Conservation (phyloP, 2,329 filamentous ascomycete species). For the Ophiostoma perfectum region DNA sequence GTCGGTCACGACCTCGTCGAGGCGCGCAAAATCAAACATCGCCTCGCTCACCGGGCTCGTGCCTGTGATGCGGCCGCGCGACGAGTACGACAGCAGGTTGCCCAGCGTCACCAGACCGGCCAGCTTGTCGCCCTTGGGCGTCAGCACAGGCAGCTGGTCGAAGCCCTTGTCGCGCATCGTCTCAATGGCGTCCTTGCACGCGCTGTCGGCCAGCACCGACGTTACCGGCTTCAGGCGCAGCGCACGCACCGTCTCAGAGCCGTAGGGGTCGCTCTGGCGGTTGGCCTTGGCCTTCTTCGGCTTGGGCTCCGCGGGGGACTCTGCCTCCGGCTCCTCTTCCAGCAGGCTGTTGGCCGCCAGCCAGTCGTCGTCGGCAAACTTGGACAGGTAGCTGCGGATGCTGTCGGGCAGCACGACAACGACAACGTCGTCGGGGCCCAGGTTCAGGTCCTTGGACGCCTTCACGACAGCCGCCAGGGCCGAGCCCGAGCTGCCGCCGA, state of each 20-base stretch:
- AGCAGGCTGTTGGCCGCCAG: constrained; percentile 92
- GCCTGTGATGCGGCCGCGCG: constrained; percentile 69
- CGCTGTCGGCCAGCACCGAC: constrained; percentile 64
- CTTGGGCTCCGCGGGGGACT: not conserved
- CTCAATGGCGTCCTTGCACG: constrained; percentile 85
- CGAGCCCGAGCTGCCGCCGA: constrained; percentile 89
- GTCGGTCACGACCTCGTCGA: constrained; percentile 88
- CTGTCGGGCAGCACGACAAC: constrained; percentile 92
- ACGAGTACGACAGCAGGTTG: constrained; percentile 87
- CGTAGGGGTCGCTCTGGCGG: constrained; percentile 60
- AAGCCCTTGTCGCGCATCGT: constrained; percentile 98
- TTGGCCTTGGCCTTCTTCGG: constrained; percentile 44
- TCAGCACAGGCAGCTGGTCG: constrained; percentile 90
- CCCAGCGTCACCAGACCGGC: constrained; percentile 92
- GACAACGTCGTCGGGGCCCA: constrained; percentile 77
- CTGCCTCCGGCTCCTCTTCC: constrained; percentile 38
- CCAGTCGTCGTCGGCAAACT: constrained; percentile 99
- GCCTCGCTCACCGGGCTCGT: constrained; percentile 73
- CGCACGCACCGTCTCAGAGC: constrained; percentile 70
- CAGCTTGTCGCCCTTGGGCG: constrained; percentile 62
- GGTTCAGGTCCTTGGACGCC: constrained; percentile 68
- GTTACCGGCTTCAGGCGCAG: constrained; percentile 91
- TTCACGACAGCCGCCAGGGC: constrained; percentile 77
- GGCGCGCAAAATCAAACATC: constrained; percentile 92
- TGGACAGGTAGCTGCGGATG: constrained; percentile 94